Evolutionary conservation across 805 yeast genomes (phyloP).

Genomic region (Vanderwaltozyma verrucispora): DNA sequence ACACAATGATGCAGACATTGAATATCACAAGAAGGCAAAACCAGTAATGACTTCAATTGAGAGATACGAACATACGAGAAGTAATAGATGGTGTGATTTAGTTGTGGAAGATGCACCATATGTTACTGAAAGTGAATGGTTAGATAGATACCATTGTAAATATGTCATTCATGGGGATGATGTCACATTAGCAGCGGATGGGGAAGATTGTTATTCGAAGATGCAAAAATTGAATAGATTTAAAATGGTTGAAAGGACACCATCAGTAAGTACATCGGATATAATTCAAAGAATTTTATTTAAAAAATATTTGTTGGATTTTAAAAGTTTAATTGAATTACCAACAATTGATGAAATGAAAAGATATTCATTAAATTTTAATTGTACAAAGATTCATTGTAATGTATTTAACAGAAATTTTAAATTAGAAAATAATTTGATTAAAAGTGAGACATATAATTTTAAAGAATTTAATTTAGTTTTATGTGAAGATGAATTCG

Average conservation of each 20-base stretch:
- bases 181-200: constrained; percentile 91
- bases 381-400: constrained; percentile 46
- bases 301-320: constrained; percentile 5
- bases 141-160: constrained; percentile 65
- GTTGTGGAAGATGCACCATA: constrained; percentile 79
- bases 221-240: constrained; percentile 82
- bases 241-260: constrained; percentile 86
- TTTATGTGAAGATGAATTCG: constrained; percentile 70
- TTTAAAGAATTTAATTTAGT: constrained; percentile 1
- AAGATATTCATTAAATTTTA: constrained; percentile 50
- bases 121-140: constrained; percentile 68
- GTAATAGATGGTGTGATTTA: constrained; percentile 79
- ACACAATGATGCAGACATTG: constrained; percentile 84
- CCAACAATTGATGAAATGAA: constrained; percentile 20
- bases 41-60: constrained; percentile 84
- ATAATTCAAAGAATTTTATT: constrained; percentile 77
- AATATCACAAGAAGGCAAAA: constrained; percentile 82
- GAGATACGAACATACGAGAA: constrained; percentile 73
- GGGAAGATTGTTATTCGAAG: constrained; percentile 80
- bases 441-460: constrained; percentile 7
- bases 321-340: constrained; percentile 1
- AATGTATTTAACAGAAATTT: constrained; percentile 44
- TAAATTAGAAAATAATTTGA: constrained; percentile 21
- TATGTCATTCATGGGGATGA: constrained; percentile 99
- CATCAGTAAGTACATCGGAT: constrained; percentile 91